phyloP scores from a whole-genome alignment of 176 grass and related monocot genomes.

The Triticum aestivum region IWGSC_CS_RefSeq_v2.1 NC_057798.1:411065699-411066198 shows the following conservation, averaged over 20 bases:
- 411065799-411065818: slow-evolving; percentile 62
- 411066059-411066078: not conserved
- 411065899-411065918: slow-evolving; percentile 6
- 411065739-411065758: not conserved
- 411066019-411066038: slow-evolving; percentile 5
- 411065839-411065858: slow-evolving; percentile 42
- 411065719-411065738: slow-evolving; percentile 27
- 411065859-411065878: slow-evolving; percentile 43
- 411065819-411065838: slow-evolving; percentile 57
- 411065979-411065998: not conserved
- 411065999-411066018: slow-evolving; percentile 1
- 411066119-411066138: not conserved
- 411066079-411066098: not conserved
- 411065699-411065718: slow-evolving; percentile 53
- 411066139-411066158: too few species aligned
- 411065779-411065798: slow-evolving; percentile 37
- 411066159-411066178: not conserved
- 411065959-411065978: not conserved
- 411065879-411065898: slow-evolving; percentile 68
- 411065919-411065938: not conserved
- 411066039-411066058: slow-evolving; percentile 6
- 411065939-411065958: not conserved
- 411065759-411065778: slow-evolving; percentile 34
- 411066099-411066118: not conserved
- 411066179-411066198: not conserved